Base-by-base conservation (phyloP, 2,329 filamentous ascomycete genomes). In the Fusarium sp. region DNA sequence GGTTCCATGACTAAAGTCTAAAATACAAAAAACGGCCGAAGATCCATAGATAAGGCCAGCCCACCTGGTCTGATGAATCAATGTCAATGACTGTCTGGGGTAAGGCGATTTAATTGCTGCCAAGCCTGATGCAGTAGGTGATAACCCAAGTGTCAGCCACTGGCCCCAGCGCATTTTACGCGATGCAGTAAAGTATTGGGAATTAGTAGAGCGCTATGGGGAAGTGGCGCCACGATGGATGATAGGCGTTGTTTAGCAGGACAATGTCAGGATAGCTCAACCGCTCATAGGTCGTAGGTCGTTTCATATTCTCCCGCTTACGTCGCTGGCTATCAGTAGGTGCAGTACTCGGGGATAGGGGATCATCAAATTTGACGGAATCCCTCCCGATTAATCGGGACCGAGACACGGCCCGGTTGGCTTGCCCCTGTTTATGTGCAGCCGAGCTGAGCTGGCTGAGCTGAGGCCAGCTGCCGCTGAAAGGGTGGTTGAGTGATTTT, bases 191-290 rank as follows among this genome's bases (percentile, higher is more conserved):
- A 36, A 38, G 24, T 36, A 62, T 34, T 56, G 57, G 46, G 10
- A 21, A 17, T 49, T 40, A 11, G 19, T 10, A 38, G 17, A 28
- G 17, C 58, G 42, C 56, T 61, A 61, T 2, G 7, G 28, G 10
- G 21, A 24, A 15, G 34, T 64, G 60, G 62, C 60, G 62, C 45
- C 45, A 57, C 24, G 19, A 65, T 58, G 38, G 24, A 51, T 59
- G 53, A 59, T 52, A 47, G 22, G 47, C 43, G 46, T 13, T 14
- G 11, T 28, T 19, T 56, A 56, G 33, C 19, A 31, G 28, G 13
- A 31, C 28, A 31, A 31, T 31, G 28, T 31, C 28, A 31, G 28
- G 28, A 31, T 31, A 31, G 28, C 28, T 31, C 28, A 31, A 31
- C 28, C 28, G 28, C 28, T 31, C 10, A 31, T 42, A 24, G 40